phyloP scores from a whole-genome alignment of 2,329 filamentous ascomycete genomes.

The Penicillium decumbens region DNA sequence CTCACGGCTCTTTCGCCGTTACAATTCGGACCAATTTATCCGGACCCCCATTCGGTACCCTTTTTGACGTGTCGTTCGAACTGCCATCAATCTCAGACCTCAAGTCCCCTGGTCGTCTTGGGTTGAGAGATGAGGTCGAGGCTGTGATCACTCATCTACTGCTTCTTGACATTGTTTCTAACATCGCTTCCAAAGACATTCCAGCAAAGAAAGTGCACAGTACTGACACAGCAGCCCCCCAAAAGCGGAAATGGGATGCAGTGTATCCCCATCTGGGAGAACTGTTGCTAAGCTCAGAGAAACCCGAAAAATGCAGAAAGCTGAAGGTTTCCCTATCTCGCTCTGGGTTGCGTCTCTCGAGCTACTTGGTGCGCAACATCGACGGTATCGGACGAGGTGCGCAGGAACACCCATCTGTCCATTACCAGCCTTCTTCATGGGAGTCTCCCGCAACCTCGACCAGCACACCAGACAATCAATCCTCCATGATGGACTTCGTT shows the following conservation, averaged over 20 bases:
- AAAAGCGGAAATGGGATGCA: constrained; percentile 25
- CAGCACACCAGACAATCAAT: background rate
- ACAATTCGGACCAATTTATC: constrained; percentile 35
- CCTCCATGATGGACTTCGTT: constrained; percentile 28
- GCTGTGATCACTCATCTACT: constrained; percentile 34
- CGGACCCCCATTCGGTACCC: constrained; percentile 35
- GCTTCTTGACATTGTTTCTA: constrained; percentile 37
- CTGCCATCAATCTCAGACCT: constrained; percentile 29
- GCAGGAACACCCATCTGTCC: constrained; percentile 9
- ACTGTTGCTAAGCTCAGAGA: constrained; percentile 21
- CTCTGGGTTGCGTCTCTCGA: constrained; percentile 24
- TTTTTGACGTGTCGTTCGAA: constrained; percentile 36
- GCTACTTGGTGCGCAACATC: constrained; percentile 15
- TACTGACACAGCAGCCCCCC: background rate
- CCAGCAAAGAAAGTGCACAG: background rate
- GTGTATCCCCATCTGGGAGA: constrained; percentile 36
- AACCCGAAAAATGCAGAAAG: constrained; percentile 27
- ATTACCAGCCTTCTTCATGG: constrained; percentile 22
- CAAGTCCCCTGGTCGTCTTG: constrained; percentile 32
- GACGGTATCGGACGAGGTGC: constrained; percentile 16
- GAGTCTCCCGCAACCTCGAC: constrained; percentile 8
- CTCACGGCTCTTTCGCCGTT: constrained; percentile 37
- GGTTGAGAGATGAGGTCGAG: constrained; percentile 33
- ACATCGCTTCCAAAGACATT: constrained; percentile 23
- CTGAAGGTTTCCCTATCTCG: constrained; percentile 30